Percentiles rank a stretch among this genome's conserved stretches.
These are phyloP conservation scores for Colletotrichum tropicale DNA, from an alignment of 2,329 filamentous ascomycete genomes.

Conservation along the genomic window DNA sequence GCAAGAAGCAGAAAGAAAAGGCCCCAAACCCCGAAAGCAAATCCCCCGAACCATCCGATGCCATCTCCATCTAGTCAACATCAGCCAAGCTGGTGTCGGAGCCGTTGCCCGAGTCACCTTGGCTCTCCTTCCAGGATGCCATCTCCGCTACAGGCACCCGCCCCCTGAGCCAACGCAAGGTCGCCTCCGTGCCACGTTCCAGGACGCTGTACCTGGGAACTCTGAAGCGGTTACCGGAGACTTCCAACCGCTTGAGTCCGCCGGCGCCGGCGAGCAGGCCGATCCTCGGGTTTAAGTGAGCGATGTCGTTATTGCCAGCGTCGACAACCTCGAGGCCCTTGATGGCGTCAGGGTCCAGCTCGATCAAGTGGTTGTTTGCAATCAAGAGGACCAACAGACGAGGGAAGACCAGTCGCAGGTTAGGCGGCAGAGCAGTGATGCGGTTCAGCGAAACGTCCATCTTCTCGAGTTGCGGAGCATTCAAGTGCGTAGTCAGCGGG, in stretches of 20 bases:
- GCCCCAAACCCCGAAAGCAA: background rate
- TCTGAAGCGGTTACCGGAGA: slow-evolving; percentile 84
- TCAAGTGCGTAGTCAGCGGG: slow-evolving; percentile 68
- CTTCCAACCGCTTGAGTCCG: slow-evolving; percentile 70
- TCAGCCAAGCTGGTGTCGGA: slow-evolving; percentile 29
- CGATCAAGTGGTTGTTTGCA: slow-evolving; percentile 79
- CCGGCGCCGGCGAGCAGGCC: slow-evolving; percentile 73
- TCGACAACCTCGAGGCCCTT: slow-evolving; percentile 78
- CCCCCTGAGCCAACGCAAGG: slow-evolving; percentile 80
- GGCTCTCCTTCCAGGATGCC: slow-evolving; percentile 57
- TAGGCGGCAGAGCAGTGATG: slow-evolving; percentile 69
- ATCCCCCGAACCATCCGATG: background rate
- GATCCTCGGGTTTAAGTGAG: slow-evolving; percentile 78
- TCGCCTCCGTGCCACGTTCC: slow-evolving; percentile 85
- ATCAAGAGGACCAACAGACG: slow-evolving; percentile 72
- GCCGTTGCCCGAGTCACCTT: slow-evolving; percentile 37
- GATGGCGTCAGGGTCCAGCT: slow-evolving; percentile 75
- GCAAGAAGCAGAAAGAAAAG: slow-evolving; percentile 2
- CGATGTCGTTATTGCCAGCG: slow-evolving; percentile 84
- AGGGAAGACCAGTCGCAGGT: slow-evolving; percentile 71
- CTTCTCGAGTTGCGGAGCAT: slow-evolving; percentile 76
- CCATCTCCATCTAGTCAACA: slow-evolving; percentile 25
- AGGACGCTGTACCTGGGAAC: slow-evolving; percentile 86
- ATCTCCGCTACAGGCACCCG: slow-evolving; percentile 70
- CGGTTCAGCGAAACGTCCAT: slow-evolving; percentile 85